These are phyloP conservation scores for Paramyrothecium roridum DNA, from an alignment of 2,329 filamentous ascomycete species.

Conservation along the genomic window DNA sequence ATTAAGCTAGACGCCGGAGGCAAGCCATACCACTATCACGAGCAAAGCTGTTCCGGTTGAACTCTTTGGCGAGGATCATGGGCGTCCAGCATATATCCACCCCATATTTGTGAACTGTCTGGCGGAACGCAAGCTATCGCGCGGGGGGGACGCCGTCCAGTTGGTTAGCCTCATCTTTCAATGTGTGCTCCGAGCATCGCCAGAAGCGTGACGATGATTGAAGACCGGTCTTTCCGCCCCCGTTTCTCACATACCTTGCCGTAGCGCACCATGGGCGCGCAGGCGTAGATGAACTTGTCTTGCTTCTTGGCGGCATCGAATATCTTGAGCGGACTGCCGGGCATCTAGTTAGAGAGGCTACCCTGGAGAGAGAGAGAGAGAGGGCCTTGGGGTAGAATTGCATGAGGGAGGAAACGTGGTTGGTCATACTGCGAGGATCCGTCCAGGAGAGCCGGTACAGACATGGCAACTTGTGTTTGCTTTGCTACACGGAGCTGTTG, in stretches of 20 bases:
- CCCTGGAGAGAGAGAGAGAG: conserved; percentile 10
- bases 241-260: conserved; percentile 43
- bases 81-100: conserved; percentile 69
- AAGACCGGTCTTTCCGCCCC: too few species aligned
- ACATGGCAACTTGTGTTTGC: conserved; percentile 9
- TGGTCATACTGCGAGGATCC: conserved; percentile 17
- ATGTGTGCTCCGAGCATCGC: too few species aligned
- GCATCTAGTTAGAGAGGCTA: conserved; percentile 3
- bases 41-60: conserved; percentile 58
- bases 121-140: conserved; percentile 62
- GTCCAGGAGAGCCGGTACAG: conserved; percentile 7
- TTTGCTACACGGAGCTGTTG: not conserved
- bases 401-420: not conserved
- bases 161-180: conserved; percentile 7
- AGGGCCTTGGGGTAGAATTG: too few species aligned
- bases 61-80: conserved; percentile 69
- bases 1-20: too few species aligned
- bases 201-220: too few species aligned
- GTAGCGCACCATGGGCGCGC: conserved; percentile 67
- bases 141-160: not conserved
- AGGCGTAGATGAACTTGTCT: conserved; percentile 53
- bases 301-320: conserved; percentile 53
- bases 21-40: conserved; percentile 52
- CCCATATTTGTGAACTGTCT: conserved; percentile 62
- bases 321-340: conserved; percentile 53